phyloP scores from a whole-genome alignment of 768 basidiomycete species.

The Lanmaoa rubissima region DNA sequence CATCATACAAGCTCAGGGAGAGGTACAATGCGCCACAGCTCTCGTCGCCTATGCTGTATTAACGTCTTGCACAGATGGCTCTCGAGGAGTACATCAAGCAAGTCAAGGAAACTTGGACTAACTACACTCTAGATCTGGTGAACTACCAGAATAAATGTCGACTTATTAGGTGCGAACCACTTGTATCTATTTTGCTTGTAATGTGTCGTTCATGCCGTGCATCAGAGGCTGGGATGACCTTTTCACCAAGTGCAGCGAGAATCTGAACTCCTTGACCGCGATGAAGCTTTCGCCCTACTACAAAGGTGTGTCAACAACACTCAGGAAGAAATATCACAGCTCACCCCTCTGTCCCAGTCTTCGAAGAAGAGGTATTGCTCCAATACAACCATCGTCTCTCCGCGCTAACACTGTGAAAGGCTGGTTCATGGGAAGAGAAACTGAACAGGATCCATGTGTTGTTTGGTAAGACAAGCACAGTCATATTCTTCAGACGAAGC shows the following conservation, averaged over 20 bases:
- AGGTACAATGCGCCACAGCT: slow-evolving; percentile 46
- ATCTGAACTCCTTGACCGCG: slow-evolving; percentile 90
- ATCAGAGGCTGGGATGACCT: slow-evolving; percentile 93
- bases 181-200: neutral
- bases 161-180: slow-evolving; percentile 65
- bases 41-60: neutral
- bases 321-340: neutral
- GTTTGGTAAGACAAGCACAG: slow-evolving; percentile 60
- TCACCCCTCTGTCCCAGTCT: slow-evolving; percentile 48
- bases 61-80: slow-evolving; percentile 65
- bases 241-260: slow-evolving; percentile 96
- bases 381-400: neutral
- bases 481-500: neutral
- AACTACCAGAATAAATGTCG: slow-evolving; percentile 99
- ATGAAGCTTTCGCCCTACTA: slow-evolving; percentile 99
- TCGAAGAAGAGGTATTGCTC: slow-evolving; percentile 74
- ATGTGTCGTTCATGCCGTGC: slow-evolving; percentile 8
- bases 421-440: slow-evolving; percentile 94
- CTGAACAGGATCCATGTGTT: slow-evolving; percentile 94
- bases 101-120: slow-evolving; percentile 97
- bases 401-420: slow-evolving; percentile 38
- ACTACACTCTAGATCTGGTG: slow-evolving; percentile 91
- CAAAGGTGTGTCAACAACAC: slow-evolving; percentile 58
- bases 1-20: slow-evolving; percentile 96
- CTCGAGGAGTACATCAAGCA: slow-evolving; percentile 94